phyloP scores from a whole-genome alignment of 2,329 filamentous ascomycete genomes.

The Myriangium duriaei region DNA sequence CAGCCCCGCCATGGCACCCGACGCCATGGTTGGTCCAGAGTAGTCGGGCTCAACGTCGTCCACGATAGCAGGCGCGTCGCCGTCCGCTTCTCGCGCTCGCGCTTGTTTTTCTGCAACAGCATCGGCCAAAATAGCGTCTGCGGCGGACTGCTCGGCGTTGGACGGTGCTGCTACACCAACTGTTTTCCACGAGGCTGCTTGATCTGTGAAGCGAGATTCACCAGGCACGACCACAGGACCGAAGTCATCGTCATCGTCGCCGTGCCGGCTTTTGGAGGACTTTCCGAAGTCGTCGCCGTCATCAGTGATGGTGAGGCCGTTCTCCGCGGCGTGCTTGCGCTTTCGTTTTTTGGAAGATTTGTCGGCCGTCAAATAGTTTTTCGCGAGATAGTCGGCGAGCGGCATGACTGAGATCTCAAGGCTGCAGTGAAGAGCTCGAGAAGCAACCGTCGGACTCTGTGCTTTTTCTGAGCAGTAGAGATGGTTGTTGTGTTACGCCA shows the following conservation, averaged over 20 bases:
- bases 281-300: slow-evolving; percentile 43
- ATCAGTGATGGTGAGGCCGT: slow-evolving; percentile 36
- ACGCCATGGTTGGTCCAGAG: slow-evolving; percentile 58
- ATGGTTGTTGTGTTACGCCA: background rate
- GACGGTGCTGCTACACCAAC: slow-evolving; percentile 43
- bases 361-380: slow-evolving; percentile 73
- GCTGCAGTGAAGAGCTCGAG: slow-evolving; percentile 9
- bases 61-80: slow-evolving; percentile 38
- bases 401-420: slow-evolving; percentile 33
- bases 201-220: slow-evolving; percentile 55
- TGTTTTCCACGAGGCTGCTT: slow-evolving; percentile 71
- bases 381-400: slow-evolving; percentile 75
- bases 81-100: slow-evolving; percentile 19
- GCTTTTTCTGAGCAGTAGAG: background rate
- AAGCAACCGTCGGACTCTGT: no score
- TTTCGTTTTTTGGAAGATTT: slow-evolving; percentile 39
- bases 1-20: slow-evolving; percentile 74
- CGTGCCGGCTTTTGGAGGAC: slow-evolving; percentile 28
- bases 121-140: slow-evolving; percentile 31
- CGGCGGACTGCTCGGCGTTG: slow-evolving; percentile 48
- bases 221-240: slow-evolving; percentile 29
- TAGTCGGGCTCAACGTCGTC: slow-evolving; percentile 37
- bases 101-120: slow-evolving; percentile 21
- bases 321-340: slow-evolving; percentile 28
- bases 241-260: slow-evolving; percentile 46